These are phyloP conservation scores for Rhynchosporium agropyri DNA, from an alignment of 2,329 filamentous ascomycete genomes.

Conservation along the genomic window DNA sequence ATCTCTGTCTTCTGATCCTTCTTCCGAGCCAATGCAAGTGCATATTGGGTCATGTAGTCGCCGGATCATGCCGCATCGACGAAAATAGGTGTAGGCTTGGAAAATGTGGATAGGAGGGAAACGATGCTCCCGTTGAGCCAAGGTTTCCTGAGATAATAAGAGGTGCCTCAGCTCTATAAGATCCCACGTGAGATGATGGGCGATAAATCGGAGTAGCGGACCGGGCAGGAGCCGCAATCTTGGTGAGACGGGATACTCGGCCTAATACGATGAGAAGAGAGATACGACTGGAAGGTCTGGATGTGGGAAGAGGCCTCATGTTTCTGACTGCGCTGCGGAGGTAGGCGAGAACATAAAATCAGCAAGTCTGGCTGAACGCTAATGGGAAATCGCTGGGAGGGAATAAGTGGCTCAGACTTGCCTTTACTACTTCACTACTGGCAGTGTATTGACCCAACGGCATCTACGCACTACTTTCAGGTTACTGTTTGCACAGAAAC, in stretches of 20 bases:
- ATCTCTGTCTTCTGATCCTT: neutral
- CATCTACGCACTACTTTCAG: constrained; percentile 43
- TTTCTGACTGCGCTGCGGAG: neutral
- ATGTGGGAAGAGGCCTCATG: neutral
- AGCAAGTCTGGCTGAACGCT: neutral
- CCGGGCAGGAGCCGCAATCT: neutral
- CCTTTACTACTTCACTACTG: constrained; percentile 52
- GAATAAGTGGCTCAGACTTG: constrained; percentile 61
- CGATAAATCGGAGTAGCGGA: constrained; percentile 2
- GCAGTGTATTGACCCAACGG: constrained; percentile 31
- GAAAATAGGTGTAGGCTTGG: neutral
- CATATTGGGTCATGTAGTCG: neutral
- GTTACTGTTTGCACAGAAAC: constrained; percentile 52
- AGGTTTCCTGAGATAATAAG: neutral
- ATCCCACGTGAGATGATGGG: constrained; percentile 6
- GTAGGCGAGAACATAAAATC: neutral
- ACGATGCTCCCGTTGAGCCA: neutral
- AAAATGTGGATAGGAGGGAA: neutral
- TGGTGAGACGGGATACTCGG: constrained; percentile 11
- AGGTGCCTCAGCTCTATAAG: neutral
- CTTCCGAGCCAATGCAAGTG: neutral
- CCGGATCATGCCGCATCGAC: neutral
- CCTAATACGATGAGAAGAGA: neutral
- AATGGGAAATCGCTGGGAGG: too few species aligned
- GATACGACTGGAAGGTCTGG: neutral